These are phyloP conservation scores for Claviceps sorghi DNA, from an alignment of 2,329 filamentous ascomycete genomes.

Conservation along the genomic window DNA sequence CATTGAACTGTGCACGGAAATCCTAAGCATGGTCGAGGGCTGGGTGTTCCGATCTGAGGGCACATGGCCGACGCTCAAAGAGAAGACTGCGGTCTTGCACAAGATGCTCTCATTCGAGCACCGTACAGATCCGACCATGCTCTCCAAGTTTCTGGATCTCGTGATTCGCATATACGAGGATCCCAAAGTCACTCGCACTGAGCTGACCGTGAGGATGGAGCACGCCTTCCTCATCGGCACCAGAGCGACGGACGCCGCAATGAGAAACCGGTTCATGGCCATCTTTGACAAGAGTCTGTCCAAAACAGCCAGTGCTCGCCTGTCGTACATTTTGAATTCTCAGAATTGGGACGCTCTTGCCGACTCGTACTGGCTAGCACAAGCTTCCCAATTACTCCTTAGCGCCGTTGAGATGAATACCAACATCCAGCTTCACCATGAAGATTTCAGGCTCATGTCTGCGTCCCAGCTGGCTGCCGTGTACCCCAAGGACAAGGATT, in stretches of 20 bases:
- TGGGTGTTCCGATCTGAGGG: constrained; percentile 96
- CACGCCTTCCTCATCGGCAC: constrained; percentile 96
- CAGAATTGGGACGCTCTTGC: constrained; percentile 96
- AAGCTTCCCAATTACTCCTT: constrained; percentile 84
- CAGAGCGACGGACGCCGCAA: constrained; percentile 81
- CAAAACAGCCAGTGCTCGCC: constrained; percentile 75
- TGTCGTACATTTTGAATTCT: constrained; percentile 76
- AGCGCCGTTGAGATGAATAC: constrained; percentile 78
- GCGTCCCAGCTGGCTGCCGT: constrained; percentile 58
- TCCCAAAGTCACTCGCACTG: constrained; percentile 83
- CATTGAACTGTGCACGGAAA: constrained; percentile 75
- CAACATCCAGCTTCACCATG: constrained; percentile 61
- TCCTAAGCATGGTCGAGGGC: constrained; percentile 79
- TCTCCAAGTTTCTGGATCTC: constrained; percentile 86
- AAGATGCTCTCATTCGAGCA: constrained; percentile 97
- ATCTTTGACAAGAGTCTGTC: constrained; percentile 93
- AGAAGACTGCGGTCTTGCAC: constrained; percentile 96
- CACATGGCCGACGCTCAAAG: constrained; percentile 92
- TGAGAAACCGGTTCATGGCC: constrained; percentile 91
- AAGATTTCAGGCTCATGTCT: constrained; percentile 70
- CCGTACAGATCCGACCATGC: constrained; percentile 64
- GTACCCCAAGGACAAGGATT: constrained; percentile 65
- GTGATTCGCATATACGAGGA: constrained; percentile 98
- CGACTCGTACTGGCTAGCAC: constrained; percentile 93
- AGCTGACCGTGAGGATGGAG: constrained; percentile 92